These are phyloP conservation scores for Phyllosticta paracitricarpa DNA, from an alignment of 2,329 filamentous ascomycete genomes.

Conservation along the genomic window DNA sequence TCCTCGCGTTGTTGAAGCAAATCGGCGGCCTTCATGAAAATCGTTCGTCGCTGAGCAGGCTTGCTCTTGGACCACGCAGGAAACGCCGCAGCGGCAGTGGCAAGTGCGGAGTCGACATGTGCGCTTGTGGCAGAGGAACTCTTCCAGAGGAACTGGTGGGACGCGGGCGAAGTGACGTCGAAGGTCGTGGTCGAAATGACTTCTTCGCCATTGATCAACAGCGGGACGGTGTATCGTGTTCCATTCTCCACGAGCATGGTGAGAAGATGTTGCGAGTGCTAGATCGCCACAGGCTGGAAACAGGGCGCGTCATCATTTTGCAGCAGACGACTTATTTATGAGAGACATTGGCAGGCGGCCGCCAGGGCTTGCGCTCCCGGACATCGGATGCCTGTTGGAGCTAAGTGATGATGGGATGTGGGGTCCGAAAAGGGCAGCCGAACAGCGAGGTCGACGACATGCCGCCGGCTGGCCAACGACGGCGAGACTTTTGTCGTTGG, in stretches of 20 bases:
- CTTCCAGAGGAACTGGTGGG: constrained; percentile 44
- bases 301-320: background rate
- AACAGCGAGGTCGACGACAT: background rate
- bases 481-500: background rate
- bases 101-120: constrained; percentile 46
- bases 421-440: background rate
- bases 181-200: constrained; percentile 40
- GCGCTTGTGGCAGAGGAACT: constrained; percentile 47
- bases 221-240: constrained; percentile 28
- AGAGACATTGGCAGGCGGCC: background rate
- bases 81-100: constrained; percentile 58
- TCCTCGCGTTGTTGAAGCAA: constrained; percentile 50
- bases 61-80: constrained; percentile 57
- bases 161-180: constrained; percentile 47
- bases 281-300: background rate
- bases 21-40: constrained; percentile 60
- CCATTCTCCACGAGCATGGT: background rate
- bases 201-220: constrained; percentile 42
- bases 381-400: background rate
- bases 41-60: constrained; percentile 52
- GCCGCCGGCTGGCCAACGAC: background rate
- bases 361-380: background rate
- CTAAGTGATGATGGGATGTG: background rate
- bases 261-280: background rate
- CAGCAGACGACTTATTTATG: background rate